Base-by-base conservation (phyloP, 805 yeast genomes). In the Priceomyces haplophilus region DNA sequence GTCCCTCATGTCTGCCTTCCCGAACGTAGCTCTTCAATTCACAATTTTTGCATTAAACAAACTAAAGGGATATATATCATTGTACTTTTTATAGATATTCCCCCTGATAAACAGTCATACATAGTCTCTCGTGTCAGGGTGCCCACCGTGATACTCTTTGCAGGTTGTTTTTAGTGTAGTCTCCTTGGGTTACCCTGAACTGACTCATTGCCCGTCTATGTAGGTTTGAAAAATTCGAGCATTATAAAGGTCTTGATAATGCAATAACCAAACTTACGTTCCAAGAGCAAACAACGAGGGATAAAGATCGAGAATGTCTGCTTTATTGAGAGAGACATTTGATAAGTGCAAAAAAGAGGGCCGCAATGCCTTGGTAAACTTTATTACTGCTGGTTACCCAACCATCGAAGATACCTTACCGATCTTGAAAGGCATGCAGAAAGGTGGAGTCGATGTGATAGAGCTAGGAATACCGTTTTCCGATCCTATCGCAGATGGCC, bases 401-500 rank as follows among this genome's bases (percentile, higher is more conserved):
- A 75, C 88, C 13, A 66, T 85, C 42, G 95, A 83, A 42, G 96
- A 86, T 50, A 90, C 99, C 1, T 73, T 93, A 38, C 95, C 95
- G 6, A 79, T 90, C 49, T 62, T 93, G 62, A 78, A 82, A 61
- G 91, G 93, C 17, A 79, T 93, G 69, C 98, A 93, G 70, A 86
- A 79, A 21, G 97, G 96, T 51, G 99, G 99, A 44, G 95, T 86
- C 30, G 98, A 93, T 59, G 78, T 93, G 48, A 88, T 93, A 53
- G 99, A 93, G 68, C 69, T 93, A 37, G 99, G 99, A 48, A 69
- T 93, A 61, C 99, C 99, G 37, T 93, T 93, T 64, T 84, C 96
- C 17, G 99, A 93, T 62, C 99, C 99, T 30, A 89, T 93, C 62
- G 99, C 98, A 25, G 99, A 93, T 64, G 99, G 99, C 37, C 96